Base-by-base conservation (phyloP, 768 basidiomycete genomes). In the Rossbeevera mucosa region DNA sequence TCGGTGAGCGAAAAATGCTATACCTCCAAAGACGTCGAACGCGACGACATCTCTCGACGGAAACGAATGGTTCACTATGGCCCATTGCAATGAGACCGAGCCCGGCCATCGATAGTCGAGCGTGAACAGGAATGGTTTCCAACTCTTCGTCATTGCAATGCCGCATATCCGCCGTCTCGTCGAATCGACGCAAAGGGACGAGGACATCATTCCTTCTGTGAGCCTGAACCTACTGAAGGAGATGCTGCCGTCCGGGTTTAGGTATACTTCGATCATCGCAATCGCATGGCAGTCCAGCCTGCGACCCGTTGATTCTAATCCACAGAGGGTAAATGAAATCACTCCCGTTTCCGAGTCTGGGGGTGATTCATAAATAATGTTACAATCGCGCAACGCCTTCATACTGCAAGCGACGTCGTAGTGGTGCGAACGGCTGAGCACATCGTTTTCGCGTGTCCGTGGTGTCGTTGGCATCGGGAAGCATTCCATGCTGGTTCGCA, bases 401-500 rank as follows among this genome's bases (percentile, higher is more conserved):
- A 21, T 26, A 14, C 47, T 44, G 28, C 24, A 31, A 8, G 18
- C 2, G 9, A 55, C 12, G 22, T 30, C 46, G 21, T 20, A 20
- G 3, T 16, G 43, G 13, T 53, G 55, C 2, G 51, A 58, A 41
- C 24, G 40, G 33, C 25, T 7, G 20, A 58, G 43, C 16, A 40
- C 13, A 3, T 50, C 20, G 29, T n/a, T n/a, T n/a, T 40, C 54
- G 9, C 25, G 20, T 38, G 25, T 29, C 12, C 18, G 29, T 4
- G 25, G 18, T 11, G 24, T 12, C 4, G 4, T 13, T 4, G 51
- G 51, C 9, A 57, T 42, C 14, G 43, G 49, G 26, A 57, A 59
- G 42, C 52, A 57, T 42, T 53, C 55, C 43, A 57, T 1, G 49
- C 43, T 31, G 7, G 50, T 53, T 20, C 14, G 46, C 26, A 47